phyloP scores from a whole-genome alignment of 2,329 filamentous ascomycete species.

The Cladophialophora exuberans region DNA sequence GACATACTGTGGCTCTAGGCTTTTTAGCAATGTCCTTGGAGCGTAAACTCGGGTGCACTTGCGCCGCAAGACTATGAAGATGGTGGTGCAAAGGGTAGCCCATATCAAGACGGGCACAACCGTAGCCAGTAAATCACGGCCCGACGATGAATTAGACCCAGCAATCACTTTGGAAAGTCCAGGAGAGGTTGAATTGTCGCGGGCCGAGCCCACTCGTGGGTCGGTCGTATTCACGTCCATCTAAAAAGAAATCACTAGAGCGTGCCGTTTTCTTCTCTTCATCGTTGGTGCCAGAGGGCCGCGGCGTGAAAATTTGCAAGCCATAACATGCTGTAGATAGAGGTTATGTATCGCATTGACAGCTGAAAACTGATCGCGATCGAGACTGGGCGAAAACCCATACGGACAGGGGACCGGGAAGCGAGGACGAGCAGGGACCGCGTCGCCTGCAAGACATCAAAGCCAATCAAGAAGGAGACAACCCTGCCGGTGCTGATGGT shows the following conservation, averaged over 20 bases:
- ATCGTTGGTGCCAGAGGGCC: too few relatives aligned
- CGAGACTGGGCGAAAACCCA: too few relatives aligned
- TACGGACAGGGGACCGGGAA: too few relatives aligned
- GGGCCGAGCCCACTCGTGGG: conserved; percentile 49
- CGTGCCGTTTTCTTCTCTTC: too few relatives aligned
- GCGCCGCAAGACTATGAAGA: conserved; percentile 57
- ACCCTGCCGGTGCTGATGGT: too few relatives aligned
- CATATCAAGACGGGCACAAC: conserved; percentile 58
- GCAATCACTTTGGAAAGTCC: conserved; percentile 42
- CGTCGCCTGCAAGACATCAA: too few relatives aligned
- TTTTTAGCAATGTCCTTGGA: conserved; percentile 56
- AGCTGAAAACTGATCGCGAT: too few relatives aligned
- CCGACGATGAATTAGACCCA: conserved; percentile 47
- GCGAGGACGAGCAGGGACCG: too few relatives aligned
- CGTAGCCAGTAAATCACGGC: conserved; percentile 52
- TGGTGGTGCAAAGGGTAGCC: conserved; percentile 52
- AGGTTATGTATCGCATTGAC: too few relatives aligned
- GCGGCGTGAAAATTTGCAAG: too few relatives aligned
- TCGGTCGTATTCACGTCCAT: conserved; percentile 39
- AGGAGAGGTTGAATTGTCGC: conserved; percentile 46
- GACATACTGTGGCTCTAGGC: conserved; percentile 55
- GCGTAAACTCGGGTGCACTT: conserved; percentile 59
- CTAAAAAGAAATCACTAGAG: not conserved
- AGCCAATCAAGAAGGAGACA: too few relatives aligned
- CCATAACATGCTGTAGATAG: not conserved